Evolutionary conservation across 306 rosid species (phyloP).

Genomic region (Gastrolobium villosum): DNA sequence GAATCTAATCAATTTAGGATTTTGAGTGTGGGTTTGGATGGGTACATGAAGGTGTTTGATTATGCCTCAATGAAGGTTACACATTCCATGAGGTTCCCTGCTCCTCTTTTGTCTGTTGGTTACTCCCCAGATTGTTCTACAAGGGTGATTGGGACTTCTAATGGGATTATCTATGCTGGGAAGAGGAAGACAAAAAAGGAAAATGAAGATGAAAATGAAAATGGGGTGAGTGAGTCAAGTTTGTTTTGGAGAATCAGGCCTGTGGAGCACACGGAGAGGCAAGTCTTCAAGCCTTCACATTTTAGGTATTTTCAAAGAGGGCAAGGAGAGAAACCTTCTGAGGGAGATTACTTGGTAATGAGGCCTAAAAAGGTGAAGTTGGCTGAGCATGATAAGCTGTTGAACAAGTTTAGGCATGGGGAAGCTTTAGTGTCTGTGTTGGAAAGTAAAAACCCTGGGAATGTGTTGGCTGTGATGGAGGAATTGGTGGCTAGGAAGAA

Average conservation of each 20-base stretch:
- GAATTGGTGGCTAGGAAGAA: slow-evolving; percentile 88
- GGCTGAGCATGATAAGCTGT: slow-evolving; percentile 73
- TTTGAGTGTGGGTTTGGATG: slow-evolving; percentile 92
- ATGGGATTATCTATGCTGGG: slow-evolving; percentile 80
- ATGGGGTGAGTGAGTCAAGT: slow-evolving; percentile 42
- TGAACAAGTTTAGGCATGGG: slow-evolving; percentile 88
- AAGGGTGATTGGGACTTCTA: slow-evolving; percentile 83
- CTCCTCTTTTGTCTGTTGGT: slow-evolving; percentile 79
- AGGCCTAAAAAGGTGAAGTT: slow-evolving; percentile 67
- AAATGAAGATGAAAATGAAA: slow-evolving; percentile 47
- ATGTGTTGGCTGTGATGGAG: slow-evolving; percentile 89
- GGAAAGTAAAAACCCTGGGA: slow-evolving; percentile 69
- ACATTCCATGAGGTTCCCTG: slow-evolving; percentile 90
- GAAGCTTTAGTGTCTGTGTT: slow-evolving; percentile 81
- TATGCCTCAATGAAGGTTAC: slow-evolving; percentile 78
- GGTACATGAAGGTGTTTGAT: slow-evolving; percentile 93
- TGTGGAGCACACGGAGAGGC: slow-evolving; percentile 49
- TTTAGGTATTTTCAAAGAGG: slow-evolving; percentile 87
- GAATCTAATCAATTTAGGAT: slow-evolving; percentile 72
- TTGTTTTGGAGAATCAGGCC: slow-evolving; percentile 56
- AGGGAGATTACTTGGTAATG: slow-evolving; percentile 74
- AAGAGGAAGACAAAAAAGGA: slow-evolving; percentile 59
- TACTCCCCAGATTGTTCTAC: slow-evolving; percentile 71
- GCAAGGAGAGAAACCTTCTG: slow-evolving; percentile 79
- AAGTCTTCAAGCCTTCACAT: slow-evolving; percentile 62